Percentiles rank a stretch among this genome's conserved stretches.
phyloP scores from a whole-genome alignment of 2,329 filamentous ascomycete genomes.

The Dactylonectria macrodidyma region DNA sequence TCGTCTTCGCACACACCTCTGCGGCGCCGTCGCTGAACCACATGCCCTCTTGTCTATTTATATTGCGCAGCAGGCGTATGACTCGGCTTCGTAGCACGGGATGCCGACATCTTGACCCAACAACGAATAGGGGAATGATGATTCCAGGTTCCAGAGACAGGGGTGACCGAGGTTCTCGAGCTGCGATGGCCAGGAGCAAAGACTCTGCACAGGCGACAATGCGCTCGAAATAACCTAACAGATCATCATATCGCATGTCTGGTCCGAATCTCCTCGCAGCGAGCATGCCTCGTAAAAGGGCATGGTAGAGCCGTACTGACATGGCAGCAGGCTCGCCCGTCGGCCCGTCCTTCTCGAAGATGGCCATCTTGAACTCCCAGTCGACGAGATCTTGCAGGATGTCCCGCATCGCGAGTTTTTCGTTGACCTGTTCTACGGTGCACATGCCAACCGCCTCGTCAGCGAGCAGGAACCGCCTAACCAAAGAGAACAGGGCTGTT shows the following conservation, averaged over 20 bases:
- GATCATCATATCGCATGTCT: conserved; percentile 50
- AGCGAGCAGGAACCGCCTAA: conserved; percentile 42
- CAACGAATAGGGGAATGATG: conserved; percentile 49
- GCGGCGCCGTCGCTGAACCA: conserved; percentile 52
- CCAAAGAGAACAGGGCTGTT: conserved; percentile 38
- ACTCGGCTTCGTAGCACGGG: conserved; percentile 47
- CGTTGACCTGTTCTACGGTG: not conserved
- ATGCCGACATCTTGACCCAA: conserved; percentile 49
- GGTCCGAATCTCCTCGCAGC: conserved; percentile 39
- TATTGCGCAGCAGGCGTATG: conserved; percentile 41
- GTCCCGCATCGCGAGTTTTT: conserved; percentile 7
- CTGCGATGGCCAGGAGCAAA: conserved; percentile 34
- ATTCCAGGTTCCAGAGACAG: conserved; percentile 53
- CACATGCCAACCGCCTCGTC: conserved; percentile 23
- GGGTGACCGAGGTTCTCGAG: conserved; percentile 34
- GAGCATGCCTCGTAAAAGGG: conserved; percentile 40
- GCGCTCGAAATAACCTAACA: conserved; percentile 49
- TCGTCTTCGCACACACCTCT: conserved; percentile 39
- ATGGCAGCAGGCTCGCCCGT: conserved; percentile 33
- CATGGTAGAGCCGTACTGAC: conserved; percentile 50
- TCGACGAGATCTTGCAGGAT: conserved; percentile 33
- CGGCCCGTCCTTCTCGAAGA: conserved; percentile 37
- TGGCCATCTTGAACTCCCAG: conserved; percentile 45
- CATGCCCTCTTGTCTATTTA: conserved; percentile 52
- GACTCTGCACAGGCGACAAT: conserved; percentile 40